Evolutionary conservation across 352 stramenopile species (phyloP).

Genomic region (Phytophthora constricta): DNA sequence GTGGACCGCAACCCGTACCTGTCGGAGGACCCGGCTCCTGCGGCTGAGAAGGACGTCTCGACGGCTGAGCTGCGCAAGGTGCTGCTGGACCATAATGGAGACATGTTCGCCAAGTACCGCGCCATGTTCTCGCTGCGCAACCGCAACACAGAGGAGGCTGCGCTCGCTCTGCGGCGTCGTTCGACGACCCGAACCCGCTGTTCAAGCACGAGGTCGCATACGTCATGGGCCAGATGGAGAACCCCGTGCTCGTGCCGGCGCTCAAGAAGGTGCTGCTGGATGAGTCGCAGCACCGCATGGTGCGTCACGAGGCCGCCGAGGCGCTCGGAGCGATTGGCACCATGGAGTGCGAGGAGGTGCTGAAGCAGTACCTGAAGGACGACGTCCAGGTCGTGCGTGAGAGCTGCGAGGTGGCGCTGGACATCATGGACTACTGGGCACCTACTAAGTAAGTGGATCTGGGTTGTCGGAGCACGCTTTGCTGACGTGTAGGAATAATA

Average conservation of each 20-base stretch:
- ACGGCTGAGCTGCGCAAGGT: conserved; percentile 85
- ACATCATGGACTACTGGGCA: conserved; percentile 97
- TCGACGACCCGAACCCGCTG: conserved; percentile 79
- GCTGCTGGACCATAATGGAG: conserved; percentile 83
- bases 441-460: conserved; percentile 47
- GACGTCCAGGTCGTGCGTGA: conserved; percentile 92
- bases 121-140: conserved; percentile 99
- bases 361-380: conserved; percentile 79
- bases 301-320: conserved; percentile 97
- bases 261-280: conserved; percentile 92
- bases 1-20: conserved; percentile 92
- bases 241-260: conserved; percentile 82
- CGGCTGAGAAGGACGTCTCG: conserved; percentile 71
- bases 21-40: conserved; percentile 96
- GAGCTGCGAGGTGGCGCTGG: conserved; percentile 96
- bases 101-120: conserved; percentile 95
- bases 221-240: conserved; percentile 95
- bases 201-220: conserved; percentile 94
- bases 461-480: conserved; percentile 3
- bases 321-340: conserved; percentile 96
- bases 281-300: conserved; percentile 95
- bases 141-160: conserved; percentile 91
- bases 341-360: conserved; percentile 90
- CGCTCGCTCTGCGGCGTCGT: conserved; percentile 75
- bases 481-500: conserved; percentile 36